Evolutionary conservation across 768 basidiomycete species (phyloP).

Genomic region (Kwoniella bestiolae): DNA sequence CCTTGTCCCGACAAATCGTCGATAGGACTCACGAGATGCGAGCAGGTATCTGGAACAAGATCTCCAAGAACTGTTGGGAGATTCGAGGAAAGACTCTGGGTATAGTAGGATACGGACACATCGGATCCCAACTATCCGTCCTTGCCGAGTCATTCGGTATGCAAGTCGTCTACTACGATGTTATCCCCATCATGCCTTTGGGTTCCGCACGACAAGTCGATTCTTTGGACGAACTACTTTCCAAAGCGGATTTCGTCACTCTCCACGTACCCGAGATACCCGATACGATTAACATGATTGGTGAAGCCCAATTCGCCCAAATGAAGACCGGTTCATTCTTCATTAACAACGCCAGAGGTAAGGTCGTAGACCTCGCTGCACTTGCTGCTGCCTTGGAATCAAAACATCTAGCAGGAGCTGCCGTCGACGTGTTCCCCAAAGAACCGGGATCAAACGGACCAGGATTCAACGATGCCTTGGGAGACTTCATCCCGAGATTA

Average conservation of each 20-base stretch:
- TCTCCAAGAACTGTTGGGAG: slow-evolving; percentile 98
- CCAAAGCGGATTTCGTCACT: slow-evolving; percentile 86
- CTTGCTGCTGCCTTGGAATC: slow-evolving; percentile 78
- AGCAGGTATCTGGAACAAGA: slow-evolving; percentile 95
- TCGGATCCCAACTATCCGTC: slow-evolving; percentile 94
- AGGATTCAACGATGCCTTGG: slow-evolving; percentile 82
- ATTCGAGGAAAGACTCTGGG: slow-evolving; percentile 96
- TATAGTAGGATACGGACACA: slow-evolving; percentile 98
- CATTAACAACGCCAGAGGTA: slow-evolving; percentile 96
- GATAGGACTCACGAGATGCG: slow-evolving; percentile 87
- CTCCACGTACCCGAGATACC: slow-evolving; percentile 95
- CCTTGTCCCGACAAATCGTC: slow-evolving; percentile 88
- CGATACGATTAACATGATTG: slow-evolving; percentile 95
- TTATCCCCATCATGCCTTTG: slow-evolving; percentile 95
- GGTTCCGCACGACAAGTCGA: slow-evolving; percentile 91
- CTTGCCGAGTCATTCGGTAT: slow-evolving; percentile 96
- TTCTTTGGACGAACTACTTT: slow-evolving; percentile 71
- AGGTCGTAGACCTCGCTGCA: slow-evolving; percentile 92
- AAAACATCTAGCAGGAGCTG: slow-evolving; percentile 86
- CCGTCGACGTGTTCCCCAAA: slow-evolving; percentile 91
- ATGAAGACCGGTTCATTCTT: slow-evolving; percentile 97
- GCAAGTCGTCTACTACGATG: slow-evolving; percentile 92
- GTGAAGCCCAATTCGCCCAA: slow-evolving; percentile 70
- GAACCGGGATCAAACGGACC: slow-evolving; percentile 92
- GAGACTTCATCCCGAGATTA: slow-evolving; percentile 78